Evolutionary conservation across 257 asterid species (phyloP), one percentile per base, ranked within the genome.

Genomic region (Nicotiana attenuata): DNA sequence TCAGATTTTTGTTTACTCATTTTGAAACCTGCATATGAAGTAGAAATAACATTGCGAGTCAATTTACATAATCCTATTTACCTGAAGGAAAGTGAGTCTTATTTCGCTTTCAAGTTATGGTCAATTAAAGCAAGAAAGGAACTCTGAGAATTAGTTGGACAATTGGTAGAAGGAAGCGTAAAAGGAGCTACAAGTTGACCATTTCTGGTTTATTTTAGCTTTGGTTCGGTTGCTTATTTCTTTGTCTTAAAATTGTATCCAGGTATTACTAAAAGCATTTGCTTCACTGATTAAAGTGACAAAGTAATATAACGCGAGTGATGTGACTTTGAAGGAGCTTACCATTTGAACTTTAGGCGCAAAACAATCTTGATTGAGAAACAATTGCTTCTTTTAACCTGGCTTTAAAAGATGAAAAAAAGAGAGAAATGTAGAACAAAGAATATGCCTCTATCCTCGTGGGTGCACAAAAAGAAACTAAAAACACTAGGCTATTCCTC

Each of bases 1-100:
- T 50, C 45, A 50, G 61, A 50, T 75, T 75, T 45, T 75, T 75
- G 78, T 71, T 45, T 71, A 22, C 22, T 71, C 78, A 71, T 57
- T 17, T 71, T 22, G 35, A 45, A 50, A 50, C 10, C 45, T 75
- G 26, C 24, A 24, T 75, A 7, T 50, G 41, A 24, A 50, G 28
- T 50, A 16, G 26, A 75, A 75, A 63, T 24, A 24, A 50, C 45
- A 75, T 47, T 75, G 10, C 26, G 22, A 73, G 22, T 73, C 79
- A 15, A 73, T 50, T 59, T 15, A 14, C 63, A 50, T 75, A 24
- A 75, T 75, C 26, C 79, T 41, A 15, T 50, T 50, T 50, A 24
- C 24, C 28, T 50, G 1, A 50, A 24, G 31, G 24, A 47, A 26
- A 50, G 38, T 4, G 56, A 14, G 79, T 50, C 41, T 50, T 28